Evolutionary conservation across 2,329 filamentous ascomycete genomes (phyloP), one percentile per base, ranked within the genome.

Genomic region (Epichloe baconii): DNA sequence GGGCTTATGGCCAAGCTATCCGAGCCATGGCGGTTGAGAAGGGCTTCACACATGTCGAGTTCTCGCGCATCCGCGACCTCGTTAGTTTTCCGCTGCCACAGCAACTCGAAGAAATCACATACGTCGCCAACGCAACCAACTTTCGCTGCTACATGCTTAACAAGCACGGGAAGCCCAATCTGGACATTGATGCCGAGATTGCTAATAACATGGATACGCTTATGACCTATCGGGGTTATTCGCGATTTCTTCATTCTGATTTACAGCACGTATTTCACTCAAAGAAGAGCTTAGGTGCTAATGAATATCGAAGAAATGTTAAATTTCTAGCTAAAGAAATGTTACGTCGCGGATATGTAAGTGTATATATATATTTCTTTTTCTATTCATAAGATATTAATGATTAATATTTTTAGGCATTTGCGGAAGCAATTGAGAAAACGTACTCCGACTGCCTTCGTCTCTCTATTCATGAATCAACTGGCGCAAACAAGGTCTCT

Each of bases 1-100:
- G 73, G 72, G 65, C 64, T 2, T 77, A 77, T 44, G 73, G 74
- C 12, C 65, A 76, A 54, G 64, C 66, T 1, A 61, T 74, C 0
- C 67, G 74, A 1, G 52, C 56, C 1, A 59, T 77, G 51, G 66
- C 48, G 1, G 15, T 4, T 15, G 15, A 26, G 10, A 40, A 45
- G 8, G 19, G 23, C 15, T 50, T 38, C 21, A 19, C 17, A 6
- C 19, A 40, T 14, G 41, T 50, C 21, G 19, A 31, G 5, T 50
- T 50, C 19, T 45, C 48, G 1, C 37, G 48, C 11, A 21, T 50
- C 34, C 44, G 26, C 11, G 48, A 50, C 19, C 48, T 78, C 12
- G 62, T 75, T 1, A 57, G 70, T n/a, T 61, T 71, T 19, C 59
- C 61, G 1, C 53, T 69, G 2, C 66, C 68, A 0, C 61, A 67